Evolutionary conservation across 495 filamentous ascomycete genomes (phyloP), one percentile per base, ranked within the genome.

Genomic region (Tuber umbilicatum): DNA sequence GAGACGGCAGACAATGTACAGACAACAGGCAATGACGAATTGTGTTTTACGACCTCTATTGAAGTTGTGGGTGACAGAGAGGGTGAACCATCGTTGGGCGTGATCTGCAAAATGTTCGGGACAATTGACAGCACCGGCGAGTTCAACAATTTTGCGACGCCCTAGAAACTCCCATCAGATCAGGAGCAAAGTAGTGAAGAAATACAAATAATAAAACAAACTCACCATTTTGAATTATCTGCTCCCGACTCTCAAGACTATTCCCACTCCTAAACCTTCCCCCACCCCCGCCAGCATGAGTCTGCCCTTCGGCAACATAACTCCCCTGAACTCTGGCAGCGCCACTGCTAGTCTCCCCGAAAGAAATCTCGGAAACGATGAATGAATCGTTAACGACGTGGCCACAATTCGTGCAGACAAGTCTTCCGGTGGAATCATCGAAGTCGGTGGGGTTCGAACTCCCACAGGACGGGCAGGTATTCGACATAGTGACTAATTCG

Each of bases 321-420:
- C 89, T 92, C 78, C 95, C 95, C 81, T 97, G 93, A 16, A 97
- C 91, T n/a, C 94, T 87, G 42, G 94, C 93, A 70, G 93, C 94
- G 78, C 95, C 95, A 38, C 88, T 88, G 0, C 90, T 86, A 55
- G 87, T 90, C 84, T 97, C 93, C 70, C 93, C 93, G 80, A 97
- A 99, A 7, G 89, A 89, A 71, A 98, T 88, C 81, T 99, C 95
- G 35, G 93, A 88, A 72, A 97, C 93, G 73, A 98, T 97, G 77
- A 96, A 92, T 75, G 89, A 88, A 78, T 94, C 90, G 75, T 91
- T 89, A 76, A 94, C 87, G 73, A 94, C 89, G 39, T 88, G 89
- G 86, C 94, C 94, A 85, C 95, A 99, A 50, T 87, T 90, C 42
- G 87, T 86, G 85, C 95, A 99, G 69, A 92, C 89, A 23, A 81